These are phyloP conservation scores for Solanum ossicruentum DNA, from an alignment of 257 asterid species.

Conservation along the genomic window DNA sequence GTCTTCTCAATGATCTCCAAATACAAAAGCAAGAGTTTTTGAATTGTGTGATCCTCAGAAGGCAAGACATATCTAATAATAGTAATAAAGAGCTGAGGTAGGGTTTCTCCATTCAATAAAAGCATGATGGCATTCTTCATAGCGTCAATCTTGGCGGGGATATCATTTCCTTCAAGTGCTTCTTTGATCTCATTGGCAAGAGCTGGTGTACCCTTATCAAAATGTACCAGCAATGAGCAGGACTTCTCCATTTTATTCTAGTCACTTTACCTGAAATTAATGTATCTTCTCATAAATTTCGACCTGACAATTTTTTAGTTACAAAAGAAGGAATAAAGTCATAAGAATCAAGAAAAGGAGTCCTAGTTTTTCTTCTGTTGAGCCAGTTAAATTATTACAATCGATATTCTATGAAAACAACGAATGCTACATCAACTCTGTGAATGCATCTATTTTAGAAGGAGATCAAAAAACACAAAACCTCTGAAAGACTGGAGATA, in stretches of 20 bases:
- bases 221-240: slow-evolving; percentile 65
- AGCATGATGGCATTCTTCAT: slow-evolving; percentile 88
- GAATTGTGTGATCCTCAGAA: slow-evolving; percentile 81
- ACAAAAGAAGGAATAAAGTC: neutral
- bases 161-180: slow-evolving; percentile 80
- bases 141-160: slow-evolving; percentile 69
- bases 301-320: neutral
- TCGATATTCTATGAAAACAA: neutral
- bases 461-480: neutral
- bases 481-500: neutral
- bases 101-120: slow-evolving; percentile 79
- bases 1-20: slow-evolving; percentile 85
- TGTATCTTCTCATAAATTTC: neutral
- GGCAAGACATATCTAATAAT: slow-evolving; percentile 77
- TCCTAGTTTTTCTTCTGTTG: neutral
- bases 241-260: slow-evolving; percentile 69
- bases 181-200: slow-evolving; percentile 89
- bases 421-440: neutral
- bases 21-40: slow-evolving; percentile 61
- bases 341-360: neutral
- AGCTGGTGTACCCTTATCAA: slow-evolving; percentile 85
- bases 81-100: slow-evolving; percentile 81
- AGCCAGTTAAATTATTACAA: neutral
- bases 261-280: slow-evolving; percentile 3
- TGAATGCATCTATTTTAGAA: neutral